These are phyloP conservation scores for Rosa rugosa DNA, from an alignment of 306 rosid genomes.

Conservation along the genomic window DNA sequence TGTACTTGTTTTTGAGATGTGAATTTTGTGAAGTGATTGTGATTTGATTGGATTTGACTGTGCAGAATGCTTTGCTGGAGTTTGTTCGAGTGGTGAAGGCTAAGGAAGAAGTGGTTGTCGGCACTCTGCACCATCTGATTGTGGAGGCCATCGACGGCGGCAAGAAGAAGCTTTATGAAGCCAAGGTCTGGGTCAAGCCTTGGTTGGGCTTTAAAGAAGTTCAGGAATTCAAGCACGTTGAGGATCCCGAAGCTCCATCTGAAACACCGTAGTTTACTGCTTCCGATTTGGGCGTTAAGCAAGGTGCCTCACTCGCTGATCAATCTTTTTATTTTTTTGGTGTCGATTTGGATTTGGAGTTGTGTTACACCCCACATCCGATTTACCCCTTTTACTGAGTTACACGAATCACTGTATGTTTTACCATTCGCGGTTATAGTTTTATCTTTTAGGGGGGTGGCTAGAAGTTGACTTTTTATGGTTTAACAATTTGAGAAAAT, in stretches of 20 bases:
- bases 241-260: conserved; percentile 24
- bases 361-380: too few species aligned
- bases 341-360: neutral
- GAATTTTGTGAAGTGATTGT: neutral
- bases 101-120: conserved; percentile 76
- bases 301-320: conserved; percentile 34
- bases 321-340: neutral
- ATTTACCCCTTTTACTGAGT: too few species aligned
- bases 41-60: neutral
- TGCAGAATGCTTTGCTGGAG: conserved; percentile 58
- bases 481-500: too few species aligned
- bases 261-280: conserved; percentile 41
- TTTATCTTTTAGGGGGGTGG: too few species aligned
- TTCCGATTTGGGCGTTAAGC: conserved; percentile 69
- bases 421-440: too few species aligned
- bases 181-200: conserved; percentile 88
- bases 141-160: conserved; percentile 73
- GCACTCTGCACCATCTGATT: conserved; percentile 66
- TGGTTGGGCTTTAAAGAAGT: conserved; percentile 82
- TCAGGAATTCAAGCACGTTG: conserved; percentile 68
- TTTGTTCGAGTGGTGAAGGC: conserved; percentile 80
- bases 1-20: too few species aligned
- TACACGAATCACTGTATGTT: too few species aligned
- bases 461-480: too few species aligned
- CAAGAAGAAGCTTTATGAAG: conserved; percentile 72